Conservation (phyloP, 345 rosid genomes). For the Eucalyptus curtisii region DNA sequence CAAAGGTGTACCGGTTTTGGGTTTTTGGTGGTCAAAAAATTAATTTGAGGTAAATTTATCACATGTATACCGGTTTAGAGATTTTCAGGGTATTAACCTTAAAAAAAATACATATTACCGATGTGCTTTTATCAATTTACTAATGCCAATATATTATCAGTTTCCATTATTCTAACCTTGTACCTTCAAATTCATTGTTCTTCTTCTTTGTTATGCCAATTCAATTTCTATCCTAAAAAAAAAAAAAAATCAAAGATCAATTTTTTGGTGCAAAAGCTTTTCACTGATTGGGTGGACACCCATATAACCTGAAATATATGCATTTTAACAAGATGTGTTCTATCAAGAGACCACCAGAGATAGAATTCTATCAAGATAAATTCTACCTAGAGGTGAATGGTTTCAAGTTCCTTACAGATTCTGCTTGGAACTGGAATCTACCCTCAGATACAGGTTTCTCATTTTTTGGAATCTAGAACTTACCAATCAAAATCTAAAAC, state of each 20-base stretch:
- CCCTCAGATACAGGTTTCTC: fast-evolving
- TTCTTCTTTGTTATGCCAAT: neutral
- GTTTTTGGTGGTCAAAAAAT: too few relatives aligned
- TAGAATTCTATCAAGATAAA: neutral
- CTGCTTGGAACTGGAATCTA: fast-evolving
- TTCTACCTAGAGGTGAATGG: fast-evolving
- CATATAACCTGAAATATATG: neutral
- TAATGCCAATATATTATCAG: neutral
- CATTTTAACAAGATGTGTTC: neutral
- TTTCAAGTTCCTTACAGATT: too few relatives aligned
- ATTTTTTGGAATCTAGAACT: fast-evolving
- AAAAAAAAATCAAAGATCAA: neutral
- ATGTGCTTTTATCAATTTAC: neutral
- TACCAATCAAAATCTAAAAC: too few relatives aligned
- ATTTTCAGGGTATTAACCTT: too few relatives aligned
- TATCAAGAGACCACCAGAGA: neutral
- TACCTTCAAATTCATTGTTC: neutral
- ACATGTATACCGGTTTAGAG: too few relatives aligned
- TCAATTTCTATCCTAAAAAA: neutral
- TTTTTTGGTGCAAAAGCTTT: neutral
- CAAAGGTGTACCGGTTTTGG: too few relatives aligned
- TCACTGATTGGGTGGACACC: neutral
- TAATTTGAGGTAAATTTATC: too few relatives aligned
- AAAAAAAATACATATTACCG: neutral
- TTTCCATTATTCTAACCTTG: neutral